A percentile compares a stretch with the other conserved stretches of the same genome.
phyloP scores from a whole-genome alignment of 805 yeast genomes.

The Kodamaea restingae region DNA sequence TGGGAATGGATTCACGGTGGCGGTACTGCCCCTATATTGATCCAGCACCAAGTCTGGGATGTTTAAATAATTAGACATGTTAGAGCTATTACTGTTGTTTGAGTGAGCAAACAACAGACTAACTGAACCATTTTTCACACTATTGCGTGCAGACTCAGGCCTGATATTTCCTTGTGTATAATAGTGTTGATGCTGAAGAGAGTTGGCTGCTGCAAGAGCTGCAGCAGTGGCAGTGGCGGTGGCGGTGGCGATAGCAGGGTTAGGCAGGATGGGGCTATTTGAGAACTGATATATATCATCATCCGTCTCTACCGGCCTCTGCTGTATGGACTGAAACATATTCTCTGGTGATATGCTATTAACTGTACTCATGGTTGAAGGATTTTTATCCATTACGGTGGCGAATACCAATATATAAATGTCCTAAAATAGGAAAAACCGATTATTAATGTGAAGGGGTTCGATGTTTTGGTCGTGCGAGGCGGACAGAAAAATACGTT shows the following conservation, averaged over 20 bases:
- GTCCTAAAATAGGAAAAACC: neutral
- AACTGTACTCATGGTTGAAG: neutral
- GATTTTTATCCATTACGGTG: constrained; percentile 1
- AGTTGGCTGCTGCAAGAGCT: constrained; percentile 13
- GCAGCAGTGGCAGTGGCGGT: constrained; percentile 11
- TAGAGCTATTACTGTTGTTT: constrained; percentile 16
- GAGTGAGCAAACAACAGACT: constrained; percentile 12
- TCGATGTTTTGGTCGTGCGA: constrained; percentile 4
- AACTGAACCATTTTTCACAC: constrained; percentile 3
- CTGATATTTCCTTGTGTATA: constrained; percentile 2
- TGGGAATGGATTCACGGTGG: constrained; percentile 10
- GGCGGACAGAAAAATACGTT: constrained; percentile 2
- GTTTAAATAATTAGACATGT: constrained; percentile 26
- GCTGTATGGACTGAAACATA: neutral
- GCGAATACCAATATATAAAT: constrained; percentile 7
- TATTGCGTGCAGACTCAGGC: constrained; percentile 6
- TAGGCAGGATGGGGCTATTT: constrained; percentile 16
- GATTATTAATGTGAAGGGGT: constrained; percentile 6
- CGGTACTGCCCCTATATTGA: constrained; percentile 17
- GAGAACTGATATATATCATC: constrained; percentile 51
- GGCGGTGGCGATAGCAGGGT: constrained; percentile 7
- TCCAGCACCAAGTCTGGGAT: constrained; percentile 31
- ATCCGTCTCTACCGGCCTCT: constrained; percentile 48
- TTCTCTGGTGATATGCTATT: constrained; percentile 1
- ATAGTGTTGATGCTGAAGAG: constrained; percentile 7